Evolutionary conservation across 352 stramenopile species (phyloP).

Genomic region (Phytophthora tentaculata): DNA sequence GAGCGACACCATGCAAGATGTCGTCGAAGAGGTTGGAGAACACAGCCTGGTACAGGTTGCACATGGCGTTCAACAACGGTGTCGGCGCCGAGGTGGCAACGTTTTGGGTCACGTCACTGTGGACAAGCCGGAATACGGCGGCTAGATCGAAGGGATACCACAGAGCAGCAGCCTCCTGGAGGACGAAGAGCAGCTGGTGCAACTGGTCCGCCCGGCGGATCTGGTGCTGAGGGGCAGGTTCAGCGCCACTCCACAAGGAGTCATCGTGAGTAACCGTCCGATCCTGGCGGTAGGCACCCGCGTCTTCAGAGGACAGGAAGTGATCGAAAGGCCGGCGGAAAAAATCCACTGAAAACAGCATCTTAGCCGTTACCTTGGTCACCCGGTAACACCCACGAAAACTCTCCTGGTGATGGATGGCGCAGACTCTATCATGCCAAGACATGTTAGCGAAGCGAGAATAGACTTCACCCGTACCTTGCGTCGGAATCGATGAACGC

Average conservation of each 20-base stretch:
- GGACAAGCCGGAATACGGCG: not conserved
- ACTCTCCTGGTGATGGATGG: not conserved
- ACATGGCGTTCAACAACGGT: not conserved
- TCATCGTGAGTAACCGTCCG: not conserved
- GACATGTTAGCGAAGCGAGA: not conserved
- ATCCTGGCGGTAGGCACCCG: not conserved
- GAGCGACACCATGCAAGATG: not conserved
- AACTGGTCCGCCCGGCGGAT: not conserved
- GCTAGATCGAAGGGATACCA: not conserved
- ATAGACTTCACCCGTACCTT: not conserved
- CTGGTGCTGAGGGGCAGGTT: not conserved
- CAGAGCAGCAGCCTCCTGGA: not conserved
- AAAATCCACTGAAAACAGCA: not conserved
- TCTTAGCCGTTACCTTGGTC: not conserved
- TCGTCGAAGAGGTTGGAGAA: not conserved
- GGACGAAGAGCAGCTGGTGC: not conserved
- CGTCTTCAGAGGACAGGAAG: conserved; percentile 6
- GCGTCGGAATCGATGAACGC: not conserved
- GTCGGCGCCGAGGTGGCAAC: not conserved
- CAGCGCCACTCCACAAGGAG: not conserved
- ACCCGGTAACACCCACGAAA: not conserved
- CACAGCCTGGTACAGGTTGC: not conserved
- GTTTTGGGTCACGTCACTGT: not conserved
- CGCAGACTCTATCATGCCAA: not conserved
- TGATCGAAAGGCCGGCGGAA: conserved; percentile 3